A percentile compares a stretch with the other conserved stretches of the same genome.
Evolutionary conservation across 2,329 filamentous ascomycete genomes (phyloP).

Genomic region (Aspergillus uvarum): DNA sequence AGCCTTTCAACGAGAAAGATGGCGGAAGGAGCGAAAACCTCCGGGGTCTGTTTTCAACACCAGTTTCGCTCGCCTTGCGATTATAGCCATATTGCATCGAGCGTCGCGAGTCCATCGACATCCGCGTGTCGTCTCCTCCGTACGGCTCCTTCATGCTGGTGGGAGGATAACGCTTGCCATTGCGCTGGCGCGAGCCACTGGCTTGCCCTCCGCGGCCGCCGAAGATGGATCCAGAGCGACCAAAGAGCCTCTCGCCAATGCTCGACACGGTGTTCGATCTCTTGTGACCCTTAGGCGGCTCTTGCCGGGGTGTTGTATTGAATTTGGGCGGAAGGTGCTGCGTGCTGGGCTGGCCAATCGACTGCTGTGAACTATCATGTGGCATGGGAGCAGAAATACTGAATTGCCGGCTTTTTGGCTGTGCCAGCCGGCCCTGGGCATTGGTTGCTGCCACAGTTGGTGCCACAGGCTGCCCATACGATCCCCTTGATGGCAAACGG

Average conservation of each 20-base stretch:
- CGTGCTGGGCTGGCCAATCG: conserved; percentile 61
- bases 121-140: conserved; percentile 58
- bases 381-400: conserved; percentile 68
- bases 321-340: conserved; percentile 60
- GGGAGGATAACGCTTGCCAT: conserved; percentile 74
- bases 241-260: conserved; percentile 80
- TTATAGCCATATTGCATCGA: conserved; percentile 69
- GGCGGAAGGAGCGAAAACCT: conserved; percentile 70
- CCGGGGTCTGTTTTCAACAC: conserved; percentile 59
- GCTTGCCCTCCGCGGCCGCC: conserved; percentile 52
- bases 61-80: conserved; percentile 70
- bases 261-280: conserved; percentile 75
- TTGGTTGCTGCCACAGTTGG: conserved; percentile 86
- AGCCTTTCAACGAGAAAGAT: conserved; percentile 64
- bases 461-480: conserved; percentile 84
- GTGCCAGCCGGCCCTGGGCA: conserved; percentile 84
- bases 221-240: conserved; percentile 78
- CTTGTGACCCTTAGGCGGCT: conserved; percentile 57
- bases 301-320: conserved; percentile 54
- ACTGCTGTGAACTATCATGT: conserved; percentile 55
- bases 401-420: conserved; percentile 70
- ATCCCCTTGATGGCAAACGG: conserved; percentile 70
- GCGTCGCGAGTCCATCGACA: conserved; percentile 71
- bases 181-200: conserved; percentile 44
- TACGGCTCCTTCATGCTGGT: conserved; percentile 82